Conservation (phyloP, 1,139 yeast species). For the Hemisphaericaspora subhashii region DNA sequence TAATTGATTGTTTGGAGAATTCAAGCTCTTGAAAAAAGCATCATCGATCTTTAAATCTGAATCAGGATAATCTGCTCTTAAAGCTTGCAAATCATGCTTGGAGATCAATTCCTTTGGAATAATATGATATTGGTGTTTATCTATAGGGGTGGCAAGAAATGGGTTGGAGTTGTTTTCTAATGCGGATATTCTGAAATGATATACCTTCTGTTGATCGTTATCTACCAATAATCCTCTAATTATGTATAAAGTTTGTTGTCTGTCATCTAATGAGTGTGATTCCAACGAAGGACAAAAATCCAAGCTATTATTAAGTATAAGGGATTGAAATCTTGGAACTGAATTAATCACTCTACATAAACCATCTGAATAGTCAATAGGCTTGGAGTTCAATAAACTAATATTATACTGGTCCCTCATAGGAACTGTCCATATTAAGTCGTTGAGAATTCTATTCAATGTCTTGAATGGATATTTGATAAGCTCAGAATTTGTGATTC, state of each 20-base stretch:
- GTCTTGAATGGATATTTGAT: slow-evolving; percentile 53
- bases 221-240: slow-evolving; percentile 36
- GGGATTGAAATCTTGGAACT: slow-evolving; percentile 19
- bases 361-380: slow-evolving; percentile 36
- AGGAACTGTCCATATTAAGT: slow-evolving; percentile 48
- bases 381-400: slow-evolving; percentile 30
- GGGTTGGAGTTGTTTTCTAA: slow-evolving; percentile 30
- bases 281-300: slow-evolving; percentile 32
- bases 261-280: slow-evolving; percentile 19
- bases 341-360: slow-evolving; percentile 21
- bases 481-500: slow-evolving; percentile 14
- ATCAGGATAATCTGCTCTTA: slow-evolving; percentile 14
- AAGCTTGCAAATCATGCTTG: slow-evolving; percentile 24
- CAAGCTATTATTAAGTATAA: slow-evolving; percentile 36
- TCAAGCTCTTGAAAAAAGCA: slow-evolving; percentile 32
- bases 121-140: slow-evolving; percentile 40
- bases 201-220: slow-evolving; percentile 16
- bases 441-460: slow-evolving; percentile 64
- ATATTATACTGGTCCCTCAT: slow-evolving; percentile 19
- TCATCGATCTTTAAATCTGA: slow-evolving; percentile 30
- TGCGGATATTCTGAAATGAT: slow-evolving; percentile 35
- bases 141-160: slow-evolving; percentile 17
- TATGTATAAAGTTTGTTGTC: slow-evolving; percentile 24
- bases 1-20: slow-evolving; percentile 27
- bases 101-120: slow-evolving; percentile 27